Evolutionary conservation across 2,329 filamentous ascomycete species (phyloP), one percentile per base, ranked within the genome.

Genomic region (Simplicillium aogashimaense): DNA sequence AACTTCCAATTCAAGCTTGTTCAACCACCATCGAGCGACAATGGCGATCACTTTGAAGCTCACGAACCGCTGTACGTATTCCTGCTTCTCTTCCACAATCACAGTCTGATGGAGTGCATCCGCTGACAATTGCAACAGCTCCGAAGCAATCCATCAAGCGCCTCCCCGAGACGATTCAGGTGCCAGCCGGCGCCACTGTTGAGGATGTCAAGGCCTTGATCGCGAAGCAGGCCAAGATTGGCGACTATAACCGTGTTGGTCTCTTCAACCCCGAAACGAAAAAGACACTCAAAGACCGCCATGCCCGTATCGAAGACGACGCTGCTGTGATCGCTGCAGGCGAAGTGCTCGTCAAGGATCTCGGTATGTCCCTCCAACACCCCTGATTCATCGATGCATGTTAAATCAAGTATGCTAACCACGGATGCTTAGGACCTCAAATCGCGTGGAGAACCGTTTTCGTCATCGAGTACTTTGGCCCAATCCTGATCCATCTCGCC

Each of bases 361-460:
- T 98, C 25, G 92, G 88, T 90, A 74, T 15, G 38, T 28, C 14
- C 30, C 37, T 36, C 13, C 31, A 14, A 30, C 28, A 16, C 32
- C 10, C 8, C 16, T 16, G 13, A n/a, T 29, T 9, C 8, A 3
- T 38, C 10, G 11, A 20, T 6, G 15, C 15, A 10, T 25, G 13
- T 18, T 15, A 29, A 42, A 28, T 18, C 17, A 12, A 25, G 20
- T 25, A 25, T 25, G 17, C 43, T 44, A 37, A 39, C 37, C 35
- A 39, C 7, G 49, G 17, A 8, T 10, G 14, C 33, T 29, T 43
- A 94, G 88, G 92, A 13, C 77, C 81, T 37, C 92, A 98, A 63
- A 83, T 95, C 41, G 79, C 78, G 46, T 98, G 92, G 92, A 81
- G 80, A 48, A 92, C 86, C 45, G 90, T 97, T 60, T 98, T 90